These are phyloP conservation scores for Teratosphaeria nubilosa DNA, from an alignment of 2,329 filamentous ascomycete species.

Conservation along the genomic window DNA sequence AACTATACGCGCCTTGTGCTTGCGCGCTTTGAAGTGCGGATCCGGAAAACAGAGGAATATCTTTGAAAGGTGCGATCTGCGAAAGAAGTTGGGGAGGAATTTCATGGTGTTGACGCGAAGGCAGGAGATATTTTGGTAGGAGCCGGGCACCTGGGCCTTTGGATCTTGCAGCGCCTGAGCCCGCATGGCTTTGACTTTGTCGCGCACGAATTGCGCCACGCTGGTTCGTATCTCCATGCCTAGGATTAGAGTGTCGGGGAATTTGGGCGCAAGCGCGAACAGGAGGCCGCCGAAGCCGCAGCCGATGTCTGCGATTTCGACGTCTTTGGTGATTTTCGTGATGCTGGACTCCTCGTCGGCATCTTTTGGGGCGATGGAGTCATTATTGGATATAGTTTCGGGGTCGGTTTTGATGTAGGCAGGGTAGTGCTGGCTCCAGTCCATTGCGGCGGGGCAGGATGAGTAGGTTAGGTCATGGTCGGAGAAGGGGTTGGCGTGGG, in stretches of 20 bases:
- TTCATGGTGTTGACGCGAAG: conserved; percentile 97
- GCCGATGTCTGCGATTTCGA: conserved; percentile 92
- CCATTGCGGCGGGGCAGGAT: conserved; percentile 68
- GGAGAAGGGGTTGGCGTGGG: conserved; percentile 96
- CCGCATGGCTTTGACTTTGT: conserved; percentile 74
- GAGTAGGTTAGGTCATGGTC: conserved; percentile 86
- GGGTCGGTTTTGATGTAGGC: conserved; percentile 41
- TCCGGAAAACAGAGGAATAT: conserved; percentile 98
- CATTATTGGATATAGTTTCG: conserved; percentile 7
- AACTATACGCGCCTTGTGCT: conserved; percentile 94
- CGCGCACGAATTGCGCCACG: conserved; percentile 82
- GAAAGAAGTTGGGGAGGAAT: conserved; percentile 97
- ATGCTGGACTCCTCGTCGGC: neutral
- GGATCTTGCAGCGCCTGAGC: conserved; percentile 35
- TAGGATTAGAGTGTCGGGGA: conserved; percentile 74
- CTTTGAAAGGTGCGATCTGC: conserved; percentile 66
- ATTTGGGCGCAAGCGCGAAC: conserved; percentile 68
- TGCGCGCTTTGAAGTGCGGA: conserved; percentile 93
- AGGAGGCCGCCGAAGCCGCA: conserved; percentile 91
- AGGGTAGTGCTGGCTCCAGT: conserved; percentile 81
- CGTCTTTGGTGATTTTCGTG: conserved; percentile 48
- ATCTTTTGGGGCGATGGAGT: conserved; percentile 6
- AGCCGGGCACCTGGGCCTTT: conserved; percentile 12
- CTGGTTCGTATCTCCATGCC: conserved; percentile 88
- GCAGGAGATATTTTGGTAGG: conserved; percentile 80